Evolutionary conservation across 2,329 filamentous ascomycete genomes (phyloP), one percentile per base, ranked within the genome.

Genomic region (Escovopsis sp.): DNA sequence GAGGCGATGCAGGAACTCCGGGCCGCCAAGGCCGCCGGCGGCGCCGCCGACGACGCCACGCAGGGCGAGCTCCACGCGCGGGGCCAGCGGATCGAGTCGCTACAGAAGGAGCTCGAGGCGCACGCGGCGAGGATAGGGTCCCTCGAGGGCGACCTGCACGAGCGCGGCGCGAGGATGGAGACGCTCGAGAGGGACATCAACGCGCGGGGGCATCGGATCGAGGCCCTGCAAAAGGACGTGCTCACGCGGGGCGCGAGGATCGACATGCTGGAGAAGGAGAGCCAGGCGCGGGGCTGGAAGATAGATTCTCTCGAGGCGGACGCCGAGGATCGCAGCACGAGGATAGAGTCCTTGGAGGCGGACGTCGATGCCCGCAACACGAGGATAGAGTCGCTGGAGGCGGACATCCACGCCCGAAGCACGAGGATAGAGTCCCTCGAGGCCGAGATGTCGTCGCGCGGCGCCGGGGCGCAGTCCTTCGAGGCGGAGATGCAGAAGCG

Each of bases 371-470:
- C 46, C 26, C 44, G 42, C 14, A 44, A 40, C 15, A 35, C 34
- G 8, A 41, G 23, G 23, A 39, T 48, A 12, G 41, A 41, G 9
- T 40, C 42, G 6, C 44, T 50, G 3, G 44, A 32, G 13, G 12
- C 28, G 15, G 29, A 34, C 10, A 33, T 52, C 2, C 42, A 58
- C 40, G 54, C 62, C 34, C 54, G 52, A 11, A 56, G 58, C 19
- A 53, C 58, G 38, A 48, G 46, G 54, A 61, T 55, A 17, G 51
- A 58, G 33, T 51, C 57, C 2, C 53, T 70, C 5, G 65, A 59
- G 27, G 37, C 38, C 12, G 37, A 48, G 30, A 35, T 49, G 10
- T 38, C 48, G 30, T 37, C 46, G 31, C 27, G 43, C 16, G 39
- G 46, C n/a, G 41, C 29, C 17, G 46, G 41, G 37, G 42, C 48